Evolutionary conservation across 2,329 filamentous ascomycete species (phyloP), one percentile per base, ranked within the genome.

Genomic region (Arthrobotrys sphaeroides): DNA sequence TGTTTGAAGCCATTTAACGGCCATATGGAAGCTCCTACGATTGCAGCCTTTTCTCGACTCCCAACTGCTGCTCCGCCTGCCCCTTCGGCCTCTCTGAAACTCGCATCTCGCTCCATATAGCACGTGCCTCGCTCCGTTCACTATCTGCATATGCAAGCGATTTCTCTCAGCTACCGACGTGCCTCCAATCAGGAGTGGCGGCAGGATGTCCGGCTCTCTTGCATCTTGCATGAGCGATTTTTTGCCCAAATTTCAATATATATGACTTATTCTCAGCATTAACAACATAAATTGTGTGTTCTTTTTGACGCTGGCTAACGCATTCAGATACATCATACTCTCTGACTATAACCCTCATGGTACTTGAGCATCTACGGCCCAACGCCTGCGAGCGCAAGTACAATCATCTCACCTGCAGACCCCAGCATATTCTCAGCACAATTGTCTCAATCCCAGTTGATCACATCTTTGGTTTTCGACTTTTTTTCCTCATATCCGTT

Each of bases 161-260:
- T 74, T 74, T 74, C 70, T 74, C 70, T 74, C 70, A 74, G 70
- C 70, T 74, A 67, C 70, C 70, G 62, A 68, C 62, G 49, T 67
- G 55, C 70, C 70, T 74, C 70, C 70, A 74, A 74, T 74, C 70
- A 74, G 70, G 43, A 61, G 53, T 61, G 43, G 57, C 70, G 70
- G 70, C 70, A 68, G 61, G 53, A 64, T 74, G 70, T 47, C 70
- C 70, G 70, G 55, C 61, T 62, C 69, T 73, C 70, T 74, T 68
- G 62, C 70, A 74, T 74, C 70, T 74, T 74, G 70, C 70, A 74
- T 74, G 70, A 74, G 70, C 70, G 70, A 74, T 74, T 74, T 74
- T 74, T 64, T 62, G 61, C 18, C 45, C 70, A 61, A 70, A 53
- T 55, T 51, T 70, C 55, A 70, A 70, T 70, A 70, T 70, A 70